Conservation (phyloP, 2,329 filamentous ascomycete species). For the Hypoxylon sp. region DNA sequence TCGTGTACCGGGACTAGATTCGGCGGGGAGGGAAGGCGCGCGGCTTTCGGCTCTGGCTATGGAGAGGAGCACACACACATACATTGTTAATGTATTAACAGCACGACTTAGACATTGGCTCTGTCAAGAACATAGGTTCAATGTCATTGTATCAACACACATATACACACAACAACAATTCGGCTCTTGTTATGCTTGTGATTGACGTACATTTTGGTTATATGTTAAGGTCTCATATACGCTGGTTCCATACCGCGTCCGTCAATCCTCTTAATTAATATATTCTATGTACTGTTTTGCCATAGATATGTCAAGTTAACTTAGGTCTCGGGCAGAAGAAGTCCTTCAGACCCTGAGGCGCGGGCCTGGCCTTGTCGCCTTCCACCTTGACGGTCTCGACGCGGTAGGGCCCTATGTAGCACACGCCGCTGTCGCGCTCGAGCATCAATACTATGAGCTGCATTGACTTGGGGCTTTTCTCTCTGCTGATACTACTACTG, state of each 20-base stretch:
- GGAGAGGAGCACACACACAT: slow-evolving; percentile 23
- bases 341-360: slow-evolving; percentile 48
- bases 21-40: slow-evolving; percentile 17
- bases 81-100: slow-evolving; percentile 37
- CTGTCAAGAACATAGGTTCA: slow-evolving; percentile 29
- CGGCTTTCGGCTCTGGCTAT: slow-evolving; percentile 11
- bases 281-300: no score
- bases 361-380: slow-evolving; percentile 52
- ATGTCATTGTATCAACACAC: slow-evolving; percentile 38
- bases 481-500: neutral
- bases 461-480: neutral
- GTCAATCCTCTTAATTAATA: neutral
- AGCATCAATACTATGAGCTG: slow-evolving; percentile 17
- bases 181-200: slow-evolving; percentile 25
- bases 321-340: slow-evolving; percentile 41
- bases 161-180: neutral
- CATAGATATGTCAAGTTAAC: no score
- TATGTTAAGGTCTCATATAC: neutral
- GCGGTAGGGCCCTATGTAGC: slow-evolving; percentile 42
- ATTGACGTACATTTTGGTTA: neutral
- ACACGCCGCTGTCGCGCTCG: neutral
- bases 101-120: slow-evolving; percentile 31
- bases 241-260: neutral
- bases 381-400: slow-evolving; percentile 56
- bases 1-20: slow-evolving; percentile 25